Conservation (phyloP, 2,329 filamentous ascomycete species). For the Cadophora sp. region DNA sequence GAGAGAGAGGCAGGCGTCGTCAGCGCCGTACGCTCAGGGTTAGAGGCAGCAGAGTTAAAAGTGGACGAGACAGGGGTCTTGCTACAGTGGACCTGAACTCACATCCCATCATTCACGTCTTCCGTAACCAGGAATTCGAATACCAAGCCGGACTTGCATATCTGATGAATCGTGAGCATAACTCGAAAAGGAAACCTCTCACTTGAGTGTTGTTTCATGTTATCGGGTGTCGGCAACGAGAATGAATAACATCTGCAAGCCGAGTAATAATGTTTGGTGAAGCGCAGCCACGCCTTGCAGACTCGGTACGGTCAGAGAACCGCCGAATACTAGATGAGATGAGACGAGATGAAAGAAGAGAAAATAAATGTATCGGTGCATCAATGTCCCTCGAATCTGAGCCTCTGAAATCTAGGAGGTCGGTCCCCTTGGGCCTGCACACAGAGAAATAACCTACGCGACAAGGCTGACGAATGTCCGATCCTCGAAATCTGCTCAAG, state of each 20-base stretch:
- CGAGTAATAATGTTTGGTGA: background rate
- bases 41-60: constrained; percentile 12
- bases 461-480: background rate
- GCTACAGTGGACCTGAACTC: constrained; percentile 6
- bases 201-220: background rate
- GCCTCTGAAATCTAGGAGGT: background rate
- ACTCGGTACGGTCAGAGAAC: background rate
- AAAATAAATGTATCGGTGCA: background rate
- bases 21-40: constrained; percentile 8
- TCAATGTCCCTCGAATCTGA: background rate
- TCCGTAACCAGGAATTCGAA: background rate
- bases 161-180: background rate
- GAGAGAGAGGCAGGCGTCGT: constrained; percentile 16
- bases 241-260: background rate
- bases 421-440: background rate
- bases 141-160: background rate
- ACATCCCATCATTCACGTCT: background rate
- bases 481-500: background rate
- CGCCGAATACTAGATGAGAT: background rate
- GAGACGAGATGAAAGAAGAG: background rate
- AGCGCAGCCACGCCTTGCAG: background rate
- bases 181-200: background rate
- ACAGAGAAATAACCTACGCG: background rate
- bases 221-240: background rate
- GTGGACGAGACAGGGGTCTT: constrained; percentile 13